These are phyloP conservation scores for Hippophae rhamnoides DNA, from an alignment of 306 rosid genomes.

Conservation along the genomic window DNA sequence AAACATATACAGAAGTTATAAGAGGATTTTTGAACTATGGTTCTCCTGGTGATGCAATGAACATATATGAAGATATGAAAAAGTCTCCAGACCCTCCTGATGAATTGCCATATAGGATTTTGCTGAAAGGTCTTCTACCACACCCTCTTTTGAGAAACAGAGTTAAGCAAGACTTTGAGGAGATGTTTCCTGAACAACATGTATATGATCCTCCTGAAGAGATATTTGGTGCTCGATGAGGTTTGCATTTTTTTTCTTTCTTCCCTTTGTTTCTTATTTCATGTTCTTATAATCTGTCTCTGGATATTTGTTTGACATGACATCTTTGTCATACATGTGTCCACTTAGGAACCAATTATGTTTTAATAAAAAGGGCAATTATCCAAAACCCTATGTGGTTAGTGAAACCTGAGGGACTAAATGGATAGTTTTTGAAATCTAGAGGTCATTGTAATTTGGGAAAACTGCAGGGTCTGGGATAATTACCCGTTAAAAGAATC, in stretches of 20 bases:
- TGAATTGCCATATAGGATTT: conserved; percentile 80
- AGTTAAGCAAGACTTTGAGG: conserved; percentile 95
- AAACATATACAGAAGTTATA: conserved; percentile 77
- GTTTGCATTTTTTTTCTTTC: conserved; percentile 22
- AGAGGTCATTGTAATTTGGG: too few relatives aligned
- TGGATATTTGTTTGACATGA: background rate
- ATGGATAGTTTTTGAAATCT: too few relatives aligned
- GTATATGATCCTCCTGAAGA: conserved; percentile 86
- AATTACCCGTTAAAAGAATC: too few relatives aligned
- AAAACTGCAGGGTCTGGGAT: too few relatives aligned
- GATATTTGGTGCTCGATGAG: conserved; percentile 72
- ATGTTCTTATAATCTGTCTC: background rate
- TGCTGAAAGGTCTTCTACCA: conserved; percentile 85
- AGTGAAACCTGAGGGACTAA: too few relatives aligned
- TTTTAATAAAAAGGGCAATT: too few relatives aligned
- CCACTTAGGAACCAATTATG: too few relatives aligned
- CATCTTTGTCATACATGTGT: too few relatives aligned
- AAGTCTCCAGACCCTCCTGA: conserved; percentile 95
- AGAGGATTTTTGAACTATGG: conserved; percentile 81
- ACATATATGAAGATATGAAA: conserved; percentile 83
- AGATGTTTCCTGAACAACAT: conserved; percentile 77
- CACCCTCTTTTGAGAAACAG: conserved; percentile 86
- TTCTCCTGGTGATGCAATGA: conserved; percentile 93
- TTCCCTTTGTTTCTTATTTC: background rate
- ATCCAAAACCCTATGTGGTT: too few relatives aligned